Conservation (phyloP, 768 basidiomycete genomes). For the Candolleomyces aberdarensis region DNA sequence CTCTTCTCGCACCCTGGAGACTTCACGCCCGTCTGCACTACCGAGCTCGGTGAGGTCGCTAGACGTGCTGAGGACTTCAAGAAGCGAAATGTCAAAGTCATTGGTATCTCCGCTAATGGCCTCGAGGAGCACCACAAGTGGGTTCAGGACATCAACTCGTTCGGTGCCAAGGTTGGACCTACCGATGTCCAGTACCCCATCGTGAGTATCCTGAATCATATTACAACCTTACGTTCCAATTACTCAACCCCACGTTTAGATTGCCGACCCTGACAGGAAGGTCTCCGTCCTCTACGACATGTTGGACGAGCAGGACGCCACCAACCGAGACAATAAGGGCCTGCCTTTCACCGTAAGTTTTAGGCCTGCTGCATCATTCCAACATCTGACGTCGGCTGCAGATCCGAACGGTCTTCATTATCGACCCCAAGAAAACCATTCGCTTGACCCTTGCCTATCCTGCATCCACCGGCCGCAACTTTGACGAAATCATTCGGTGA, state of each 20-base stretch:
- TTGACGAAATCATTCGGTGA: conserved; percentile 58
- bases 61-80: conserved; percentile 82
- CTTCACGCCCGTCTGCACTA: conserved; percentile 94
- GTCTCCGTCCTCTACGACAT: conserved; percentile 90
- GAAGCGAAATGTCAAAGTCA: conserved; percentile 88
- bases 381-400: conserved; percentile 22
- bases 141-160: conserved; percentile 86
- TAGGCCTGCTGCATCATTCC: neutral
- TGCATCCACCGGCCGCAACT: conserved; percentile 94
- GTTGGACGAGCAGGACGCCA: conserved; percentile 93
- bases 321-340: conserved; percentile 82
- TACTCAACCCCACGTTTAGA: conserved; percentile 41
- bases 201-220: conserved; percentile 40
- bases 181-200: conserved; percentile 91
- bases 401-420: conserved; percentile 96
- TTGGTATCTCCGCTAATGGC: conserved; percentile 90
- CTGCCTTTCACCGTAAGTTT: conserved; percentile 83
- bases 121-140: conserved; percentile 83
- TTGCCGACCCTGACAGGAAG: conserved; percentile 87
- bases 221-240: neutral
- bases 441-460: conserved; percentile 90
- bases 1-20: conserved; percentile 96
- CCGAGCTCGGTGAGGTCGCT: conserved; percentile 95
- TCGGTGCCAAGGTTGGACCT: conserved; percentile 63
- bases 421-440: conserved; percentile 96